A percentile compares a stretch with the other conserved stretches of the same genome.
Conservation (phyloP, 306 rosid genomes). For the Lotus japonicus region DNA sequence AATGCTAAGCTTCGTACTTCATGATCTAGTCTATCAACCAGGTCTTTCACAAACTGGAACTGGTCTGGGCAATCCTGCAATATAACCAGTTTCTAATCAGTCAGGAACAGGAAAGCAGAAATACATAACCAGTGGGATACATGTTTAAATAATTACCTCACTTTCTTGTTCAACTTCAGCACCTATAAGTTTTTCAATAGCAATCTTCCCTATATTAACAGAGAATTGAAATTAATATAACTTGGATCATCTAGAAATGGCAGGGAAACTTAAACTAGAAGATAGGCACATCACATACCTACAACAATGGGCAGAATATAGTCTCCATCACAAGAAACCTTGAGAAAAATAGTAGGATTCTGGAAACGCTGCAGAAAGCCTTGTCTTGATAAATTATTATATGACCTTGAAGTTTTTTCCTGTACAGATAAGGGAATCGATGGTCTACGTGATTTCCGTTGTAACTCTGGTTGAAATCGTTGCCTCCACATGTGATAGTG, state of each 20-base stretch:
- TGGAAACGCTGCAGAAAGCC: conserved; percentile 64
- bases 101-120: not conserved
- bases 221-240: conserved; percentile 8
- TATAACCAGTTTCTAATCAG: conserved; percentile 8
- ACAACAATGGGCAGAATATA: conserved; percentile 88
- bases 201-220: conserved; percentile 60
- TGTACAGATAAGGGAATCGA: conserved; percentile 32
- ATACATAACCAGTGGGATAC: not conserved
- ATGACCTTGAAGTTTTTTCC: conserved; percentile 15
- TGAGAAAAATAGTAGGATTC: conserved; percentile 86
- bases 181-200: conserved; percentile 69
- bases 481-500: conserved; percentile 68
- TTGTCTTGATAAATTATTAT: conserved; percentile 35
- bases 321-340: conserved; percentile 88
- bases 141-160: conserved; percentile 37
- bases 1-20: conserved; percentile 55
- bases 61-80: conserved; percentile 77
- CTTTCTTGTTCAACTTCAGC: conserved; percentile 45
- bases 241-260: not conserved
- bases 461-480: conserved; percentile 48
- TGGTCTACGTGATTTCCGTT: conserved; percentile 33
- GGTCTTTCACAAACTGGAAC: conserved; percentile 53
- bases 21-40: conserved; percentile 70
- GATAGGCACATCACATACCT: conserved; percentile 46
- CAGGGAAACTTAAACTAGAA: not conserved